phyloP scores from a whole-genome alignment of 495 filamentous ascomycete species.

The Letharia columbiana region DNA sequence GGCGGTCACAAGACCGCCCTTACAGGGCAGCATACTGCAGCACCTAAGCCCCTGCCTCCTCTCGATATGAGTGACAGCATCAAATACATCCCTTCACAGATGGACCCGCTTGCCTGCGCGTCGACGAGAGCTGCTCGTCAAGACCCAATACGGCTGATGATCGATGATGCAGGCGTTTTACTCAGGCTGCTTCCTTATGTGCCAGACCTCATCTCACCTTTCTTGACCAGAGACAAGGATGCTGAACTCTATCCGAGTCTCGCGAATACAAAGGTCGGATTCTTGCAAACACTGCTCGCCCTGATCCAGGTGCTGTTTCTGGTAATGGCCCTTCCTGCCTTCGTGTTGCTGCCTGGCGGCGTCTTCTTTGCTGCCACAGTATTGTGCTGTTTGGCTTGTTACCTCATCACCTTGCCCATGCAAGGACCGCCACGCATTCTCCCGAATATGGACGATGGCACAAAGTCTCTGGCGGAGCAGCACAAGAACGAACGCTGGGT shows the following conservation, averaged over 20 bases:
- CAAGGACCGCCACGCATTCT: constrained; percentile 18
- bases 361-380: constrained; percentile 11
- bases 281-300: constrained; percentile 21
- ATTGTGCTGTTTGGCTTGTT: constrained; percentile 11
- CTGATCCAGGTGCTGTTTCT: constrained; percentile 18
- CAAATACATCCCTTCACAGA: constrained; percentile 21
- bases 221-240: constrained; percentile 4
- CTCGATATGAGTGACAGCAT: not conserved
- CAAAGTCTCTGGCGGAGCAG: constrained; percentile 7
- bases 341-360: constrained; percentile 21
- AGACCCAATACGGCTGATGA: constrained; percentile 18
- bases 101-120: constrained; percentile 15
- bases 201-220: constrained; percentile 18
- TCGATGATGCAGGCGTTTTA: constrained; percentile 20
- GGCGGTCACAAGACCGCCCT: not conserved
- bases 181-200: constrained; percentile 20
- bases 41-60: not conserved
- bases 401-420: constrained; percentile 18
- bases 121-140: constrained; percentile 8
- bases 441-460: constrained; percentile 17
- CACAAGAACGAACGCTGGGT: constrained; percentile 58
- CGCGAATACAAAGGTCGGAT: constrained; percentile 6
- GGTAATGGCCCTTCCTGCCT: constrained; percentile 13
- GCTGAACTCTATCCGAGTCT: constrained; percentile 12
- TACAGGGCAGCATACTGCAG: not conserved